These are phyloP conservation scores for Verticillium isaacii DNA, from an alignment of 2,329 filamentous ascomycete species.

Conservation along the genomic window DNA sequence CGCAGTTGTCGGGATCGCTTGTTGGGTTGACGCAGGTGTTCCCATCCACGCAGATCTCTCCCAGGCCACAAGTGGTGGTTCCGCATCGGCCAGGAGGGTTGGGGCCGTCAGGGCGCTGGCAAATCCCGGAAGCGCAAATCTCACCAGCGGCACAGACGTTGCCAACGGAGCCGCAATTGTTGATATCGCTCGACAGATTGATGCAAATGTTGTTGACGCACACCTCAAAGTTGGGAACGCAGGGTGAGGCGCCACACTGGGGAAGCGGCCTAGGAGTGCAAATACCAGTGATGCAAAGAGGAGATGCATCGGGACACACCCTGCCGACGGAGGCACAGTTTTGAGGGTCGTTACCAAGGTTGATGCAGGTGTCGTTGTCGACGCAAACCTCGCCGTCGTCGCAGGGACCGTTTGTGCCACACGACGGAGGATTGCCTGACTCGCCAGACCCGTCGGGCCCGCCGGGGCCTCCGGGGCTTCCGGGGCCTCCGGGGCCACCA, in stretches of 20 bases:
- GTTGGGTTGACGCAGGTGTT: neutral
- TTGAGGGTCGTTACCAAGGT: neutral
- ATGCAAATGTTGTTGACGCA: neutral
- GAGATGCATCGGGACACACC: neutral
- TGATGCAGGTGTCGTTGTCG: neutral
- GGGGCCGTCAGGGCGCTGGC: neutral
- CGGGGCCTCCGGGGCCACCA: neutral
- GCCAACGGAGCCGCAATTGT: neutral
- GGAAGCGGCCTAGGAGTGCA: neutral
- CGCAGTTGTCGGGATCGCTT: neutral
- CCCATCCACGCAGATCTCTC: neutral
- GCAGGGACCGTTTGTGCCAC: neutral
- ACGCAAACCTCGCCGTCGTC: neutral
- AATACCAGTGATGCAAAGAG: neutral
- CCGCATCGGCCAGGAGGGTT: neutral
- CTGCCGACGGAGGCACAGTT: neutral
- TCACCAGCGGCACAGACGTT: neutral
- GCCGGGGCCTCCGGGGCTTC: too few species aligned
- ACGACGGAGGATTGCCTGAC: neutral
- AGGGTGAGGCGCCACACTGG: neutral
- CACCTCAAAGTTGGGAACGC: neutral
- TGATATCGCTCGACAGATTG: neutral
- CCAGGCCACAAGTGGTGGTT: neutral
- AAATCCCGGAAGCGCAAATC: neutral
- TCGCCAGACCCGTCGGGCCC: neutral